Evolutionary conservation across 495 filamentous ascomycete genomes (phyloP), one percentile per base, ranked within the genome.

Genomic region (Hypoxylon trugodes): DNA sequence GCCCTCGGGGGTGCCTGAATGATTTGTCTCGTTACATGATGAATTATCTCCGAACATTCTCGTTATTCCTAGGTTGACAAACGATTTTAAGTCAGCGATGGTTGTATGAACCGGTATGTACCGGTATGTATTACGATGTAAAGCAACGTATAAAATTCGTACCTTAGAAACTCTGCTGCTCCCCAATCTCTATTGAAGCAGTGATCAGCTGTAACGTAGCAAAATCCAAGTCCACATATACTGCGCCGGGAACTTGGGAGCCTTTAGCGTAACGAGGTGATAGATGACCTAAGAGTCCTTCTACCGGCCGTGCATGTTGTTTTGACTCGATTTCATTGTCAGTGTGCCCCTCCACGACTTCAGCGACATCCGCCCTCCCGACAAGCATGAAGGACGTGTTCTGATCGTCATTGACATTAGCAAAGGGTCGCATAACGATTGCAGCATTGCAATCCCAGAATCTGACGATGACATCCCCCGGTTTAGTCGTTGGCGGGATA

Each of bases 381-480:
- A 68, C 38, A 9, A 68, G 38, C 32, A 37, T 36, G 25, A 59
- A 64, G 3, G 38, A 26, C 19, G 13, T 25, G 21, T 48, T 37
- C 8, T 53, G 30, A 8, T 25, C 30, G 3, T 19, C 25, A 12
- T 15, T 9, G 12, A 12, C 24, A 6, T 18, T 21, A 10, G 10
- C 10, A 24, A 4, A 38, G 6, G 57, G 40, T 13, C 67, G 42
- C 64, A 70, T 59, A 3, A 73, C 48, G 25, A 66, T 30, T 10
- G 70, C 67, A 22, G 64, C 53, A 24, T 61, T 40, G 45, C 64
- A 70, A 30, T 59, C 51, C 67, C 64, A 70, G 28, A 70, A 70
- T 9, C 64, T 51, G 8, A 70, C 53, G 6, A 73, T 52, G 10
- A 63, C 26, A 33, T 73, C 70, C 3, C 67, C 70, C 1, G 51